These are phyloP conservation scores for Mrakia blollopis DNA, from an alignment of 768 basidiomycete genomes.

Conservation along the genomic window DNA sequence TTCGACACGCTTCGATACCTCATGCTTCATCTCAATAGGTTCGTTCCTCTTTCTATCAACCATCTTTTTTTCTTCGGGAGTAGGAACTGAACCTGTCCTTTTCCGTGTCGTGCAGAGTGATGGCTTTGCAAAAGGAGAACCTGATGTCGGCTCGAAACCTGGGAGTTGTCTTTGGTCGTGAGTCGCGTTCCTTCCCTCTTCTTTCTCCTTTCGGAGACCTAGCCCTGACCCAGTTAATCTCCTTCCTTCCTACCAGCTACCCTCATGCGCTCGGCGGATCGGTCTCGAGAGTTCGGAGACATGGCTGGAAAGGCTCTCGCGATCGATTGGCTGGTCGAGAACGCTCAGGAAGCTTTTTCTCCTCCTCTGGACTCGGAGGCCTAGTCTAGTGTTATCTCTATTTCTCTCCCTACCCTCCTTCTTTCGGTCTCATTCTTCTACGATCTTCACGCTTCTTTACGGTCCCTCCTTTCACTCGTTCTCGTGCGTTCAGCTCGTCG, in stretches of 20 bases:
- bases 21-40: constrained; percentile 85
- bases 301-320: constrained; percentile 83
- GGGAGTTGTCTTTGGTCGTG: constrained; percentile 97
- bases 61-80: constrained; percentile 18
- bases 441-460: constrained; percentile 3
- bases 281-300: constrained; percentile 85
- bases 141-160: constrained; percentile 92
- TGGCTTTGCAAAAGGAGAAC: constrained; percentile 64
- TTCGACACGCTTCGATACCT: constrained; percentile 75
- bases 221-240: constrained; percentile 16
- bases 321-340: constrained; percentile 91
- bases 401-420: background rate
- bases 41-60: constrained; percentile 39
- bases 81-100: background rate
- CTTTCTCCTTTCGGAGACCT: constrained; percentile 11
- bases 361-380: background rate
- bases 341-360: constrained; percentile 41
- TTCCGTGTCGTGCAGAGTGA: constrained; percentile 49
- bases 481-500: background rate
- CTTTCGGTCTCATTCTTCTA: background rate
- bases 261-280: constrained; percentile 82
- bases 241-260: constrained; percentile 58
- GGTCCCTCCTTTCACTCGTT: background rate
- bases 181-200: constrained; percentile 45
- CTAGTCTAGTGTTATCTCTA: background rate